Base-by-base conservation (phyloP, 2,329 filamentous ascomycete species). In the Colletotrichum abscissum region DNA sequence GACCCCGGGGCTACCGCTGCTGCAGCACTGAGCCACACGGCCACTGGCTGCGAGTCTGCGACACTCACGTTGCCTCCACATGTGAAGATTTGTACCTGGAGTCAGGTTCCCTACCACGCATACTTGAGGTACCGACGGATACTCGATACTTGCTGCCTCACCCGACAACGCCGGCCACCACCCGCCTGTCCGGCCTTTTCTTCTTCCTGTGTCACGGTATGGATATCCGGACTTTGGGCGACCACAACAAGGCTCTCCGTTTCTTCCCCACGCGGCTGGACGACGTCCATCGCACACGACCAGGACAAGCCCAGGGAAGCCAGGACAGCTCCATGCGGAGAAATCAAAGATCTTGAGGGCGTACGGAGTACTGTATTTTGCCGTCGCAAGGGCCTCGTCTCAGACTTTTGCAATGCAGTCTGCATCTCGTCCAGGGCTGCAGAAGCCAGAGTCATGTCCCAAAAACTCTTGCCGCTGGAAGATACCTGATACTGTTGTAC, bases 1-100 rank as follows among this genome's bases (percentile, higher is more conserved):
- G 46, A 49, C 67, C 62, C 67, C 67, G 28, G 54, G 52, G 30
- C 42, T 63, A 65, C 67, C 67, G 67, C 59, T 69, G 67, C 66
- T 33, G 52, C 52, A 42, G 54, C 52, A 57, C 33, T 54, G 54
- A 35, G 33, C 33, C 33, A 35, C 33, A 35, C 33, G 33, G 33
- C 9, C 33, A 35, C 33, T 35, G 56, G 35, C 52, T 26, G 49
- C 59, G 58, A 63, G 52, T 33, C 55, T 30, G 24, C 26, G 24
- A 57, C 28, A n/a, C 38, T 42, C 16, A 42, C 16, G 16, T 19
- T 42, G 11, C 63, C 54, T 64, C 49, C 52, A 56, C 38, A 59
- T 59, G 54, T 70, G 67, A 66, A 70, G 42, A 59, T 35, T 30
- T 65, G 60, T 69, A 66, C 62, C 54, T 65, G 19, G 52, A 42